Evolutionary conservation across 176 grass and related monocot species (phyloP), one percentile per base, ranked within the genome.

Genomic region (Oryza meyeriana): DNA sequence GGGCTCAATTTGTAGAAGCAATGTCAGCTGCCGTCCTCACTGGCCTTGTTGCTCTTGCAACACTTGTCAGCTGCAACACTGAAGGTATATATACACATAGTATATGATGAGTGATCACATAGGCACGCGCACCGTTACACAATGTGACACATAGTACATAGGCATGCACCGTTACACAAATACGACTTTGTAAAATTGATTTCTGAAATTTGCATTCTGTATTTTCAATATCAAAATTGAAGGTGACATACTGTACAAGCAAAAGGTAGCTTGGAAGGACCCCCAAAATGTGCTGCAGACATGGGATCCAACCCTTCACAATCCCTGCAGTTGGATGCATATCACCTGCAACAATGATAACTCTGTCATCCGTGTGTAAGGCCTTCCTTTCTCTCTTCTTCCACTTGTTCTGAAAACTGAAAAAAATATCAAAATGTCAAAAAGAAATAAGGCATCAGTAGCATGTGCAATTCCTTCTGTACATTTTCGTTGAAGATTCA

Each of bases 311-410:
- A 88, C 72, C 26, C 79, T 88, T 48, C 71, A 34, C 3, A 79
- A 91, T 64, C 89, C 89, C 8, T 91, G 89, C 62, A 85, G 26
- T 7, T 91, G 82, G 85, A 82, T 91, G 13, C 85, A 85, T 55
- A 22, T 88, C 26, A 75, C 61, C 36, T 91, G 89, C 77, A 88
- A 85, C 82, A 75, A 22, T 10, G 8, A 85, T 2, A 85, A 85
- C 52, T 50, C 45, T 3, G 82, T 91, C 40, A 26, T 74, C 39
- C 61, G 82, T 17, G 82, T 91, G 89, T 88, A 88, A 35, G 71
- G 0, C 64, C 28, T 35, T 40, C 14, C 13, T 12, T 6, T 34
- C 25, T 17, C 5, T 36, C 3, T 30, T 67, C 6, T 31, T 8
- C 29, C 8, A 4, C 12, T 12, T 12, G 12, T 83, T 75, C 71